Conservation (phyloP, 495 filamentous ascomycete species). For the Hyaloscypha variabilis region DNA sequence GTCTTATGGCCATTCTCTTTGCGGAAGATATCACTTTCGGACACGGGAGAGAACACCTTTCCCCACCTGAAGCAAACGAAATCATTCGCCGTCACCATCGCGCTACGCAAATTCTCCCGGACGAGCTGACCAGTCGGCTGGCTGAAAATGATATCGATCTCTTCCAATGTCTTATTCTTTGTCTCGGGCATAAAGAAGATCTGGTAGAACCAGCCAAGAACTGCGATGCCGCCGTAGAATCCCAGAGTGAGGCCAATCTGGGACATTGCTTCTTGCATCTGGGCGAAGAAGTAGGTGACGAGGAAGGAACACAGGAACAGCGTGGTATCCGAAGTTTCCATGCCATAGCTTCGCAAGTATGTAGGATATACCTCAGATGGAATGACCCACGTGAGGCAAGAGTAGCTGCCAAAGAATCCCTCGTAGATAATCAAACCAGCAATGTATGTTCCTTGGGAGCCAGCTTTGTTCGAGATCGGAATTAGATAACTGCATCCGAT, state of each 20-base stretch:
- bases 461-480: slow-evolving; percentile 39
- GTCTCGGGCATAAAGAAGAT: slow-evolving; percentile 66
- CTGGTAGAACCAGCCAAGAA: slow-evolving; percentile 60
- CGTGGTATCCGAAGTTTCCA: slow-evolving; percentile 58
- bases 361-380: slow-evolving; percentile 63
- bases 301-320: slow-evolving; percentile 64
- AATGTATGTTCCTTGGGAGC: slow-evolving; percentile 54
- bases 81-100: slow-evolving; percentile 23
- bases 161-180: slow-evolving; percentile 64
- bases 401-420: slow-evolving; percentile 65
- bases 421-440: slow-evolving; percentile 62
- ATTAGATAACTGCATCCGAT: slow-evolving; percentile 58
- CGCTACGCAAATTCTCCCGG: slow-evolving; percentile 46
- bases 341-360: slow-evolving; percentile 62
- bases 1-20: slow-evolving; percentile 27
- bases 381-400: slow-evolving; percentile 65
- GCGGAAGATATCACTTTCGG: slow-evolving; percentile 30
- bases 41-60: slow-evolving; percentile 28
- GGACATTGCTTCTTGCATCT: slow-evolving; percentile 59
- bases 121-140: slow-evolving; percentile 59
- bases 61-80: slow-evolving; percentile 28
- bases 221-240: slow-evolving; percentile 64
- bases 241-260: slow-evolving; percentile 58
- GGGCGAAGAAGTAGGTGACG: slow-evolving; percentile 65
- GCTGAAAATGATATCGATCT: slow-evolving; percentile 61